These are phyloP conservation scores for Rhizopus stolonifer DNA, from an alignment of 371 early-diverging fungal genomes.

Conservation along the genomic window DNA sequence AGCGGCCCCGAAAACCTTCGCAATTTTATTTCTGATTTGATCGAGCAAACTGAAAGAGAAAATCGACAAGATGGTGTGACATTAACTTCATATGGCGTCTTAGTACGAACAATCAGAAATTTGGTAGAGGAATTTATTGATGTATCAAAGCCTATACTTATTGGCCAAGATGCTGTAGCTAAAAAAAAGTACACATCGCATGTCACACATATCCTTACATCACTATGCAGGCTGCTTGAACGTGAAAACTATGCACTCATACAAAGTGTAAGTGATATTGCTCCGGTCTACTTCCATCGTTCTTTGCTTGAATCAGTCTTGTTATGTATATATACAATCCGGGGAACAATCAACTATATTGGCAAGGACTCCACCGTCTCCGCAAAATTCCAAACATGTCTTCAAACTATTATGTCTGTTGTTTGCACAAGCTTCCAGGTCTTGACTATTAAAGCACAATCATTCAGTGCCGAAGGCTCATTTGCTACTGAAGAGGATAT, in stretches of 20 bases:
- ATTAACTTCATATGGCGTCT: slow-evolving; percentile 25
- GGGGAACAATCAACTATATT: slow-evolving; percentile 10
- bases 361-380: neutral
- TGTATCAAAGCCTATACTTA: slow-evolving; percentile 14
- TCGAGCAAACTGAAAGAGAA: slow-evolving; percentile 18
- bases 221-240: slow-evolving; percentile 22
- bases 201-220: slow-evolving; percentile 21
- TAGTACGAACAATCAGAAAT: slow-evolving; percentile 33
- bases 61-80: slow-evolving; percentile 28
- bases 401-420: slow-evolving; percentile 4
- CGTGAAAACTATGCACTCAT: slow-evolving; percentile 37
- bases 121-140: slow-evolving; percentile 44
- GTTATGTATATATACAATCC: slow-evolving; percentile 36
- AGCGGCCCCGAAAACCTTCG: slow-evolving; percentile 8
- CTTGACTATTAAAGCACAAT: slow-evolving; percentile 24
- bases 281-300: slow-evolving; percentile 36
- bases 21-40: slow-evolving; percentile 27
- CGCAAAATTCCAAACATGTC: neutral
- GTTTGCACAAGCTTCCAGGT: slow-evolving; percentile 40
- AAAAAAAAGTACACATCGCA: slow-evolving; percentile 26
- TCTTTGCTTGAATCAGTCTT: slow-evolving; percentile 39
- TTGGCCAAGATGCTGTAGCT: slow-evolving; percentile 13
- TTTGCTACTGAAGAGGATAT: slow-evolving; percentile 10
- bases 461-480: slow-evolving; percentile 24
- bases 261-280: slow-evolving; percentile 25